Evolutionary conservation across 306 rosid species (phyloP), one percentile per base, ranked within the genome.

Genomic region (Coriaria nepalensis): DNA sequence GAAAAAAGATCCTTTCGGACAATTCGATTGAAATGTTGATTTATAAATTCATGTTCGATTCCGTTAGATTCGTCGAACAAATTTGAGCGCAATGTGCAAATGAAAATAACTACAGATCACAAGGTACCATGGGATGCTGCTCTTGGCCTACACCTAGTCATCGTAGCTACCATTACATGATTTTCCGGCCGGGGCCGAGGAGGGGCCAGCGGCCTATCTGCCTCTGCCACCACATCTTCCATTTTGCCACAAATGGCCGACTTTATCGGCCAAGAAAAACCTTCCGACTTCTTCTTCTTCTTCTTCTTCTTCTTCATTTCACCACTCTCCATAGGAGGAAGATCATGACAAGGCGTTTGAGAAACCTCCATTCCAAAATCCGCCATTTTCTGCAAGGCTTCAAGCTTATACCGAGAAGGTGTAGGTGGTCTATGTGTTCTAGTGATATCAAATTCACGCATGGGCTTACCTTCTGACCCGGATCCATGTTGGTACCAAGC

Each of bases 401-500:
- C 90, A 10, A 77, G 60, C 64, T 61, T 81, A 73, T 77, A 90
- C 47, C 90, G 79, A 0, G 95, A 90, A 11, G 97, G 92, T 55
- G 53, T 50, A 2, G 68, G 56, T 10, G 13, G 43, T 2, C 9
- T 68, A 9, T 29, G 53, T 15, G 50, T 48, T 45, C 62, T 66
- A 5, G 66, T 50, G 2, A 47, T 9, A 14, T 47, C 69, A 55
- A 68, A 68, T 52, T 81, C 95, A 2, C 8, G 68, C 42, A 50
- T 34, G 5, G 57, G 20, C 50, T 69, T 70, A 13, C 56, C 61
- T n/a, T 78, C 79, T 7, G 76, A 69, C 20, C 65, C 74, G 0
- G 86, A 70, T 32, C 85, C 71, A 36, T 52, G 97, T 40, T 74
- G 71, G 68, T 64, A 45, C 97, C 97, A 79, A 4, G 95, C 95